These are phyloP conservation scores for Tilletia caries DNA, from an alignment of 1,284 basidiomycete species.

Conservation along the genomic window DNA sequence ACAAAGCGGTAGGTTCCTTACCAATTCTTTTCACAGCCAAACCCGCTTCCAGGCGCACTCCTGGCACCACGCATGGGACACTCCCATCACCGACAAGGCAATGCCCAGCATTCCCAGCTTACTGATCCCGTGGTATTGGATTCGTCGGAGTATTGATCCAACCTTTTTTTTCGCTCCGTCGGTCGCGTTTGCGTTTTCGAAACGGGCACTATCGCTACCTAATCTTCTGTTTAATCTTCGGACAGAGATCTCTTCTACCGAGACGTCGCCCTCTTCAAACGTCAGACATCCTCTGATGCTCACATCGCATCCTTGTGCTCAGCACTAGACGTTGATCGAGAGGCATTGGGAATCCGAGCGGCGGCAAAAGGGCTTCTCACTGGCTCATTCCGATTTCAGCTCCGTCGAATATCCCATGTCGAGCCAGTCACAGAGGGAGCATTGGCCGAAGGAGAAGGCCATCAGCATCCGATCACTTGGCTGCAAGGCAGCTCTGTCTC, in stretches of 20 bases:
- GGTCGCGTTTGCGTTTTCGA: too few relatives aligned
- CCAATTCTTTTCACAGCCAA: too few relatives aligned
- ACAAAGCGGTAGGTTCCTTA: neutral
- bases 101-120: too few relatives aligned
- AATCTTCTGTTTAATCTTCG: too few relatives aligned
- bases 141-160: too few relatives aligned
- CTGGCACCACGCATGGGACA: too few relatives aligned
- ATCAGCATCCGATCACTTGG: neutral
- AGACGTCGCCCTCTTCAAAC: constrained; percentile 27
- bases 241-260: constrained; percentile 42
- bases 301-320: constrained; percentile 23
- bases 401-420: neutral
- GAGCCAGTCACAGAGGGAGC: neutral
- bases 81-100: too few relatives aligned
- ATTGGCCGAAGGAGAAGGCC: too few relatives aligned
- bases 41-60: too few relatives aligned
- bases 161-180: too few relatives aligned
- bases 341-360: constrained; percentile 32
- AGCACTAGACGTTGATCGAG: constrained; percentile 18
- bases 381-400: constrained; percentile 18
- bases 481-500: neutral
- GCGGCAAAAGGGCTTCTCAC: constrained; percentile 30
- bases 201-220: too few relatives aligned
- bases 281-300: constrained; percentile 31
- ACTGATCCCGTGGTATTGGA: too few relatives aligned